Percentiles rank a stretch among this genome's conserved stretches.
phyloP scores from a whole-genome alignment of 495 filamentous ascomycete genomes.

The Neurospora sp. region DNA sequence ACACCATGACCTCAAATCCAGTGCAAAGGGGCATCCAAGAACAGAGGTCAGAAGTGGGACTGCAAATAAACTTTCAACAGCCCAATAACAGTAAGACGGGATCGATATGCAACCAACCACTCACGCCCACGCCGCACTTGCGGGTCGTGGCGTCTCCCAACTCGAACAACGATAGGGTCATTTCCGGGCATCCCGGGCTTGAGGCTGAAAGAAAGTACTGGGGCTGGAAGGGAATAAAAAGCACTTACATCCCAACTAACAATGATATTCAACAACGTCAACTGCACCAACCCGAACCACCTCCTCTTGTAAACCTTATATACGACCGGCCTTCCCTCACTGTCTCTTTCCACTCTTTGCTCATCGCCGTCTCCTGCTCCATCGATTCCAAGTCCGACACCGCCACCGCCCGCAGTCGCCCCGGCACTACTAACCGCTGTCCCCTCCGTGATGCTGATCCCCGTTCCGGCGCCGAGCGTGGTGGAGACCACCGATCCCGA shows the following conservation, averaged over 20 bases:
- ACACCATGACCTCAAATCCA: not conserved
- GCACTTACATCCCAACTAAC: slow-evolving; percentile 86
- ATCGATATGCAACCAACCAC: not conserved
- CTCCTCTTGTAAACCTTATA: slow-evolving; percentile 82
- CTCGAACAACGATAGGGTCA: not conserved
- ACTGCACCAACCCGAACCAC: slow-evolving; percentile 77
- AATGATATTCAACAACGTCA: slow-evolving; percentile 83
- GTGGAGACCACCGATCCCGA: not conserved
- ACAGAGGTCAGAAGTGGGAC: not conserved
- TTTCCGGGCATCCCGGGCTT: not conserved
- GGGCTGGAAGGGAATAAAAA: not conserved
- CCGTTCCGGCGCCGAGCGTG: not conserved
- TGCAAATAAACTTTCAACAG: not conserved
- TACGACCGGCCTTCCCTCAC: slow-evolving; percentile 5
- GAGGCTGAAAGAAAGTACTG: not conserved
- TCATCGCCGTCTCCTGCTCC: not conserved
- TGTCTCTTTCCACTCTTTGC: slow-evolving; percentile 3
- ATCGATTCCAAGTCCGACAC: not conserved
- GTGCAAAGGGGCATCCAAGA: not conserved
- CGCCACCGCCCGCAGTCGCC: not conserved
- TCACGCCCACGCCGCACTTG: not conserved
- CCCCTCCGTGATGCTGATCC: not conserved
- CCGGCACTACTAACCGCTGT: not conserved
- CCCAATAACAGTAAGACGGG: not conserved
- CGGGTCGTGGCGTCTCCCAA: not conserved